Base-by-base conservation (phyloP, 352 stramenopile genomes). In the Phytopythium chamaehyphon region DNA sequence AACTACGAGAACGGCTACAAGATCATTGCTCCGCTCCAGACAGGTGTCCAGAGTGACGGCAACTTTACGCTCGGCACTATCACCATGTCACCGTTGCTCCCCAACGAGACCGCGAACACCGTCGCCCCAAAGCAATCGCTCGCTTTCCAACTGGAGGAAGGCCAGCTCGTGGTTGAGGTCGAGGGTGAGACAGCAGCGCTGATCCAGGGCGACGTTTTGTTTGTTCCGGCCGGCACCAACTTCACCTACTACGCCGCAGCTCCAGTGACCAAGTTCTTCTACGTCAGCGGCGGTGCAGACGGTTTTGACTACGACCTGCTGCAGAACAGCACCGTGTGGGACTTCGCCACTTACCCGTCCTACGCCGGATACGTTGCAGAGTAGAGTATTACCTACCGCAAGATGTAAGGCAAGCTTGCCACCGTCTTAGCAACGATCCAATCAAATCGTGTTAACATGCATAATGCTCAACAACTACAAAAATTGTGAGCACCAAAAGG, bases 61-160 rank as follows among this genome's bases (percentile, higher is more conserved):
- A 82, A 82, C 66, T 82, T 82, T 52, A 82, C 68, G 9, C 77
- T 82, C 57, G 71, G 68, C 28, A 82, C 71, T 0, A 66, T 82
- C 53, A 82, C 71, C 18, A 57, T 79, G 57, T 82, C 71, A 43
- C 55, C 68, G 3, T 74, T 65, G 61, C 47, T 68, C 26, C 63
- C 48, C 26, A 82, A 82, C 61, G 47, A 76, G 57, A 75, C 66
- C 11, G 58, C 40, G 0, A 64, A 71, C 26, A 61, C 51, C 22
- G 65, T 76, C 40, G 74, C 60, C 21, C 55, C 66, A 40, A 74
- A 74, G 52, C 71, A 82, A 56, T 59, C 65, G 50, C 48, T 82
- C 15, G 71, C 68, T 21, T 66, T 82, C 57, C 71, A 82, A 55
- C 38, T 82, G 10, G 65, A 82, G 44, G 71, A 82, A 21, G 71